These are phyloP conservation scores for Stropharia rugosoannulata DNA, from an alignment of 768 basidiomycete species.

Conservation along the genomic window DNA sequence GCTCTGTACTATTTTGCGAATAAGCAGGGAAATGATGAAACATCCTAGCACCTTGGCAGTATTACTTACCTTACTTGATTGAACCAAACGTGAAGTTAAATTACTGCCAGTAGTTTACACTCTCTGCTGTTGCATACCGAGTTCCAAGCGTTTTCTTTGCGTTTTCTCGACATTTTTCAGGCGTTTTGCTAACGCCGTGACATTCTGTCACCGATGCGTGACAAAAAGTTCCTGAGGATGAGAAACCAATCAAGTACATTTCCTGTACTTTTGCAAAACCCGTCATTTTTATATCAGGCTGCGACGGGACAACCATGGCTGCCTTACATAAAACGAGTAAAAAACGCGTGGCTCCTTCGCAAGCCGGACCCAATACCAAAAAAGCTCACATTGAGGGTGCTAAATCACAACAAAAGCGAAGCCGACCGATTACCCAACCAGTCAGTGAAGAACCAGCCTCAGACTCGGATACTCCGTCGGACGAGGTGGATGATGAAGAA, in stretches of 20 bases:
- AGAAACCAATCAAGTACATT: too few relatives aligned
- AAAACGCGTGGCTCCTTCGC: slow-evolving; percentile 50
- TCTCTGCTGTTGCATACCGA: neutral
- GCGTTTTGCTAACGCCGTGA: too few relatives aligned
- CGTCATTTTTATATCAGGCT: neutral
- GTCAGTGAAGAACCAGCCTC: slow-evolving; percentile 32
- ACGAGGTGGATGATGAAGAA: slow-evolving; percentile 30
- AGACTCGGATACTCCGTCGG: slow-evolving; percentile 37
- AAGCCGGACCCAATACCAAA: slow-evolving; percentile 50
- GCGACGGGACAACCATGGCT: slow-evolving; percentile 31
- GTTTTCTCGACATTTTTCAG: too few relatives aligned
- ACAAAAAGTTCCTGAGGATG: neutral
- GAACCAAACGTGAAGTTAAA: too few relatives aligned
- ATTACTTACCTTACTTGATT: too few relatives aligned
- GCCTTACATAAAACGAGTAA: slow-evolving; percentile 39
- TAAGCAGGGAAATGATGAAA: too few relatives aligned
- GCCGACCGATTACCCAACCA: slow-evolving; percentile 51
- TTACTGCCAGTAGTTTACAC: too few relatives aligned
- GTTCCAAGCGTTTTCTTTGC: too few relatives aligned
- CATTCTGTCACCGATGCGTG: neutral
- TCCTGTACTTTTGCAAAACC: too few relatives aligned
- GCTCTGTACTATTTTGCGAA: too few relatives aligned
- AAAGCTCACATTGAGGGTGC: slow-evolving; percentile 43
- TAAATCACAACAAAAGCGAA: slow-evolving; percentile 54
- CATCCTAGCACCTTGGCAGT: too few relatives aligned